Conservation (phyloP, 495 filamentous ascomycete species). For the Pseudomonodictys pantanalensis region DNA sequence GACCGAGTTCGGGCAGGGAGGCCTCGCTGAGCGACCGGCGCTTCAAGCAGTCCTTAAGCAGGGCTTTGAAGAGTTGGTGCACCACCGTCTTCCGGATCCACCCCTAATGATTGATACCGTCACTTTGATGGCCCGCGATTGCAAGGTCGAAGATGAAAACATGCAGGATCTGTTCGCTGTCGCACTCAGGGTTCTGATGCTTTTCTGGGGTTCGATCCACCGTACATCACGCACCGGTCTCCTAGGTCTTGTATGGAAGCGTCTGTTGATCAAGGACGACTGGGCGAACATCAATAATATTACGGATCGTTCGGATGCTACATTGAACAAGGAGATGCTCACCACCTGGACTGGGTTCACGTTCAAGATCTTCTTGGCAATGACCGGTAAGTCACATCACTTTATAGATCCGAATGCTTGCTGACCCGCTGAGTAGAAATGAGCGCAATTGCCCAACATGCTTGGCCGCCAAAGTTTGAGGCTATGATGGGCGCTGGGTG, state of each 20-base stretch:
- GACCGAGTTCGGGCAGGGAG: slow-evolving; percentile 58
- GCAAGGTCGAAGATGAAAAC: slow-evolving; percentile 21
- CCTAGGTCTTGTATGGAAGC: slow-evolving; percentile 77
- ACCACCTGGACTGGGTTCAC: slow-evolving; percentile 52
- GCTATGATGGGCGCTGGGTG: slow-evolving; percentile 33
- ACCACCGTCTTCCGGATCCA: slow-evolving; percentile 62
- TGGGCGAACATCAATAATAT: slow-evolving; percentile 63
- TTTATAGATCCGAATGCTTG: not conserved
- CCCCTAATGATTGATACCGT: slow-evolving; percentile 76
- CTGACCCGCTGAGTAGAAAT: slow-evolving; percentile 10
- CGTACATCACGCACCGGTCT: slow-evolving; percentile 53
- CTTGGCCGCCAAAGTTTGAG: not conserved
- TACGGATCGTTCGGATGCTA: slow-evolving; percentile 50
- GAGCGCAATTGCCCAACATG: not conserved
- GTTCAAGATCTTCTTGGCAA: slow-evolving; percentile 46
- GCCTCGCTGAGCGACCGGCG: slow-evolving; percentile 59
- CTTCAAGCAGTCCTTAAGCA: slow-evolving; percentile 63
- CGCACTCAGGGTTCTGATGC: slow-evolving; percentile 65
- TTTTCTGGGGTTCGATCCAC: slow-evolving; percentile 49
- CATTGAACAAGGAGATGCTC: slow-evolving; percentile 47
- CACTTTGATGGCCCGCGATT: slow-evolving; percentile 59
- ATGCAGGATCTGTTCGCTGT: slow-evolving; percentile 57
- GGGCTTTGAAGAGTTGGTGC: slow-evolving; percentile 62
- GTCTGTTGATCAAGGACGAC: slow-evolving; percentile 74
- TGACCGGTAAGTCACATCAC: slow-evolving; percentile 41